phyloP scores from a whole-genome alignment of 257 asterid genomes.

The Nicotiana undulata region DNA sequence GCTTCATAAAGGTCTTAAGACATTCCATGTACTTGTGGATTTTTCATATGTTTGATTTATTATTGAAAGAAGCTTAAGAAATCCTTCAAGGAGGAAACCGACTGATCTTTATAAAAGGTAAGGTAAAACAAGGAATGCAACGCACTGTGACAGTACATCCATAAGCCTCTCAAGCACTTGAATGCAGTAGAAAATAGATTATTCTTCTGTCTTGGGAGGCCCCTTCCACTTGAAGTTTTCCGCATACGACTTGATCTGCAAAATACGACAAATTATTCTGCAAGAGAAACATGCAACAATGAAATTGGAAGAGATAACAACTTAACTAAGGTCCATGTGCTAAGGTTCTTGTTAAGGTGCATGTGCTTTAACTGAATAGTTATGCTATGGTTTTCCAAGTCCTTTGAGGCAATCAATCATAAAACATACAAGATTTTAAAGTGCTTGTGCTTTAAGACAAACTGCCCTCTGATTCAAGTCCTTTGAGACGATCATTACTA shows the following conservation, averaged over 20 bases:
- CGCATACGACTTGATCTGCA: slow-evolving; percentile 73
- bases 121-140: neutral
- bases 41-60: neutral
- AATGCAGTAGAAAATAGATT: slow-evolving; percentile 8
- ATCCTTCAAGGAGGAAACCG: neutral
- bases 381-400: neutral
- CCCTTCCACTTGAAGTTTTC: slow-evolving; percentile 99
- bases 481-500: neutral
- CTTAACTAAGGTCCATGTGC: neutral
- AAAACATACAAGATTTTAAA: neutral
- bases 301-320: neutral
- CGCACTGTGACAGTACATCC: slow-evolving; percentile 2
- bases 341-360: neutral
- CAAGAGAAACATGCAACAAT: neutral
- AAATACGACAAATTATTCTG: neutral
- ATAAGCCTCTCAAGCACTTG: neutral
- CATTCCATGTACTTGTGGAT: neutral
- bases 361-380: neutral
- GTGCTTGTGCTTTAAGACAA: neutral
- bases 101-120: neutral
- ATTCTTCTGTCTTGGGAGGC: slow-evolving; percentile 48
- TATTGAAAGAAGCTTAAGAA: neutral
- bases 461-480: neutral
- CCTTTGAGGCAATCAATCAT: neutral
- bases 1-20: neutral